Evolutionary conservation across 805 yeast genomes (phyloP).

Genomic region (Yamadazyma olivae): DNA sequence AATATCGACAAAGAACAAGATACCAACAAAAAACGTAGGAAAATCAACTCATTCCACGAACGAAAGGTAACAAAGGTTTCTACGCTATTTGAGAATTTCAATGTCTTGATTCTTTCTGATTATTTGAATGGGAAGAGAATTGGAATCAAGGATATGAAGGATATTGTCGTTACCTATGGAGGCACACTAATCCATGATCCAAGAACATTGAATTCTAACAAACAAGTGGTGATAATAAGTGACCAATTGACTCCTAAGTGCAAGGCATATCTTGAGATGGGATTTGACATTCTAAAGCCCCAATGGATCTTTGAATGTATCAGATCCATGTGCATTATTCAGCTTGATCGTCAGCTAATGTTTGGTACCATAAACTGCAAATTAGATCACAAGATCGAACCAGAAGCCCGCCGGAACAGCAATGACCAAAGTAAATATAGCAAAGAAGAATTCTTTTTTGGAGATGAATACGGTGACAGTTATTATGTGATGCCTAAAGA

Average conservation of each 20-base stretch:
- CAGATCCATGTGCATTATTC: conserved; percentile 34
- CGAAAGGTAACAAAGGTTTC: conserved; percentile 9
- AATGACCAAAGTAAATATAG: too few species aligned
- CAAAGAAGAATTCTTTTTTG: too few species aligned
- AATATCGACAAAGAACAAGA: conserved; percentile 25
- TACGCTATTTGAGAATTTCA: conserved; percentile 40
- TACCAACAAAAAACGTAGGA: conserved; percentile 24
- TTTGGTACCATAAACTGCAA: conserved; percentile 34
- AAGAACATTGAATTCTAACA: not conserved
- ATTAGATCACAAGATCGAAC: too few species aligned
- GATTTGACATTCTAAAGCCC: conserved; percentile 63
- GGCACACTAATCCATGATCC: conserved; percentile 35
- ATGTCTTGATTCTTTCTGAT: conserved; percentile 49
- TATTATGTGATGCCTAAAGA: conserved; percentile 21
- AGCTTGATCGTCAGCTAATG: conserved; percentile 61
- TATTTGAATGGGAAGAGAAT: conserved; percentile 22
- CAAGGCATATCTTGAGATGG: conserved; percentile 26
- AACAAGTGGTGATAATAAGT: conserved; percentile 16
- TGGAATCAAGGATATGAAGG: conserved; percentile 31
- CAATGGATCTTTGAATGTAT: conserved; percentile 74
- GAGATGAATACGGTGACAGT: conserved; percentile 67
- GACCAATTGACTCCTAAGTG: conserved; percentile 27
- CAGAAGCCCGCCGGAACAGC: too few species aligned
- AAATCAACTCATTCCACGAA: conserved; percentile 6
- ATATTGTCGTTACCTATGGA: conserved; percentile 45